Evolutionary conservation across 2,329 filamentous ascomycete genomes (phyloP).

Genomic region (Ceratocystis cubensis): DNA sequence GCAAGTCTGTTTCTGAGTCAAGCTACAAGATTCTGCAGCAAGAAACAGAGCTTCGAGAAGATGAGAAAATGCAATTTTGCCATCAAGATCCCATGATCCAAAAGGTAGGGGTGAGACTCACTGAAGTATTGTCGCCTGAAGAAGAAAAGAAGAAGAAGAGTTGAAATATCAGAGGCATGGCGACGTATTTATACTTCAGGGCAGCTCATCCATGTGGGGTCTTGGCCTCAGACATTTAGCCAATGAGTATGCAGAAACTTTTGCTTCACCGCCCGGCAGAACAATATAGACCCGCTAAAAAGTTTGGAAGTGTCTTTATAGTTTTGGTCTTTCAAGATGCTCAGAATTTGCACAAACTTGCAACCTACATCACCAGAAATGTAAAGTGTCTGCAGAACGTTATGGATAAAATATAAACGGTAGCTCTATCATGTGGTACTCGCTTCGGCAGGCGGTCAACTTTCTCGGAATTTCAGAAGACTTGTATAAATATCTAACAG

Average conservation of each 20-base stretch:
- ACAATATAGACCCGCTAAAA: conserved; percentile 16
- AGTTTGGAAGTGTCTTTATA: conserved; percentile 17
- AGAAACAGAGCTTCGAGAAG: not conserved
- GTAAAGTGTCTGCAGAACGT: not conserved
- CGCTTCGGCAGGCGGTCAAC: not conserved
- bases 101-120: conserved; percentile 31
- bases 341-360: conserved; percentile 2
- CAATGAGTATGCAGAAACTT: not conserved
- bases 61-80: no score
- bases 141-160: conserved; percentile 41
- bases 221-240: not conserved
- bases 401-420: not conserved
- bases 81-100: conserved; percentile 22
- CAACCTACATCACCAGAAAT: conserved; percentile 16
- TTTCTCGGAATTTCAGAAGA: no score
- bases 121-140: conserved; percentile 51
- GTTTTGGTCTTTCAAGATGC: conserved; percentile 13
- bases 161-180: conserved; percentile 26
- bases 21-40: not conserved
- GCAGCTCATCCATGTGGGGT: conserved; percentile 26
- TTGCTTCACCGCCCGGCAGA: conserved; percentile 24
- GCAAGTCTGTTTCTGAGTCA: not conserved
- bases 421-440: not conserved
- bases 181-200: conserved; percentile 34
- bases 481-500: no score